Conservation (phyloP, 306 rosid genomes). For the Coriaria nepalensis region DNA sequence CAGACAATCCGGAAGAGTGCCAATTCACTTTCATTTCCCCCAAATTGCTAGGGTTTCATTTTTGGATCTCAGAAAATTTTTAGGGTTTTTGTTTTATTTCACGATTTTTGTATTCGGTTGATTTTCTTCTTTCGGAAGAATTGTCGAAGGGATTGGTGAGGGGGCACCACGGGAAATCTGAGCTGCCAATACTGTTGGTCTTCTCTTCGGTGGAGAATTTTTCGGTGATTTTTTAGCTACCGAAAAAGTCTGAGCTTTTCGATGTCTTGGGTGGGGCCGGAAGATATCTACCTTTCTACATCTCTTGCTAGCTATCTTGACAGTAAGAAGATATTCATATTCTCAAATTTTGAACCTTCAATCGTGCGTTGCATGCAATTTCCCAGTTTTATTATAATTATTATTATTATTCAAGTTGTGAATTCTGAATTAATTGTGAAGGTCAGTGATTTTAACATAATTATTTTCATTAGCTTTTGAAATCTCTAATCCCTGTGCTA, state of each 20-base stretch:
- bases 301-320: slow-evolving; percentile 98
- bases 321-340: slow-evolving; percentile 22
- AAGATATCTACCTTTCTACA: slow-evolving; percentile 86
- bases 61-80: slow-evolving; percentile 3
- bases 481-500: too few relatives aligned
- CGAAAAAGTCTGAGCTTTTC: slow-evolving; percentile 24
- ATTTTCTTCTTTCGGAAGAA: neutral
- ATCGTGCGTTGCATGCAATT: too few relatives aligned
- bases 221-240: slow-evolving; percentile 51
- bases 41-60: neutral
- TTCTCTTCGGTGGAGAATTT: slow-evolving; percentile 16
- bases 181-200: slow-evolving; percentile 68
- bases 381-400: too few relatives aligned
- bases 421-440: too few relatives aligned
- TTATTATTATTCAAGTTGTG: too few relatives aligned
- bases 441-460: too few relatives aligned
- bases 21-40: neutral
- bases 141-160: neutral
- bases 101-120: too few relatives aligned
- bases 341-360: too few relatives aligned
- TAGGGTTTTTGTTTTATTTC: neutral
- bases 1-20: slow-evolving; percentile 25
- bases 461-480: too few relatives aligned
- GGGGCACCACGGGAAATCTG: too few relatives aligned
- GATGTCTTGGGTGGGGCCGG: slow-evolving; percentile 98